Evolutionary conservation across 257 asterid species (phyloP), one percentile per base, ranked within the genome.

Genomic region (Primulina tabacum): DNA sequence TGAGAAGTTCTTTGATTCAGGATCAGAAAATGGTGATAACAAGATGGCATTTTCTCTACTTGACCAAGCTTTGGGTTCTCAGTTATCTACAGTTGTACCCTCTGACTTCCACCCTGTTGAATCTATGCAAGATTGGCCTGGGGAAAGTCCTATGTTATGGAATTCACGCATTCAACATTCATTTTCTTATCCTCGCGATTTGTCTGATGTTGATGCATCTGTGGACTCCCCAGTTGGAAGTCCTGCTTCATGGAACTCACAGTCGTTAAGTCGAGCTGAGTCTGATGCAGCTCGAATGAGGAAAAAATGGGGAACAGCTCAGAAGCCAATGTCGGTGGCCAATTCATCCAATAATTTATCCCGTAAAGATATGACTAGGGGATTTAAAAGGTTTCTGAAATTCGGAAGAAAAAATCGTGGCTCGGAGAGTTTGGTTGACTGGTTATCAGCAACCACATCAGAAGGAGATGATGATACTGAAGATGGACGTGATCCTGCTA

Each of bases 371-470:
- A 84, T 83, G 96, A 77, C 92, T 17, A 84, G 75, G 61, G 98
- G 98, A 65, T 89, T 92, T 74, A 91, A 89, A 72, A 84, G 96
- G 77, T 78, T 91, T 59, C 70, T 91, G 65, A 86, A 87, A 76
- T 91, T 89, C 62, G 97, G 96, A 70, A 87, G 90, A 82, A 89
- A 87, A 78, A 82, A 65, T 64, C 94, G 87, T 78, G 96, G 90
- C 57, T 77, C 95, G 17, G 93, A 87, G 62, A 82, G 66, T 58
- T 68, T 85, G 82, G 96, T 80, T 73, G 98, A 92, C 74, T 92
- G 98, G 98, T 84, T 92, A 60, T 89, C 98, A 63, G 98, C 90
- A 53, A 89, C 98, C 67, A 92, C 98, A 70, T 92, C 98, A 62
- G 98, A 92, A 82, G 98, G 98, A 77, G 96, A 92, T 63, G 96